phyloP scores from a whole-genome alignment of 2,329 filamentous ascomycete species.

The Tolypocladium pustulatum region DNA sequence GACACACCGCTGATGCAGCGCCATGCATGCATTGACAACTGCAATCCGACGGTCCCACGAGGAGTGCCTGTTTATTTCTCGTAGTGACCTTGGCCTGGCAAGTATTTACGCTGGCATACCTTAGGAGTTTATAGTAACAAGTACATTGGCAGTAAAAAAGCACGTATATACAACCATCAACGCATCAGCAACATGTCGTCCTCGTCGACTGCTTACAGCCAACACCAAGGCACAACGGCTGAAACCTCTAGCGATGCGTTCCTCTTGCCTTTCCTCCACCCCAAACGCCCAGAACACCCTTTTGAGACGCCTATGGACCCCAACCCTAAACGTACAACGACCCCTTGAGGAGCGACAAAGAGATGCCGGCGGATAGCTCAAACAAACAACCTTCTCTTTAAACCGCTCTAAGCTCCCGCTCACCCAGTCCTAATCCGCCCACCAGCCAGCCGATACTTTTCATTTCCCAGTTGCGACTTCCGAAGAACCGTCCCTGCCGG shows the following conservation, averaged over 20 bases:
- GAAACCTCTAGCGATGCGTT: neutral
- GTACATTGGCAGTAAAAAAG: neutral
- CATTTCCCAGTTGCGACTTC: neutral
- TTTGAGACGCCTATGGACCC: neutral
- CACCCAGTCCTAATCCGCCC: neutral
- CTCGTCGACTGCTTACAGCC: neutral
- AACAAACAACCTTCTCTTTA: neutral
- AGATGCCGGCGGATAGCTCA: neutral
- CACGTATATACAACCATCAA: neutral
- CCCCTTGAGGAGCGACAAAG: neutral
- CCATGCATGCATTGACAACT: neutral
- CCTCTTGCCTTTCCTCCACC: neutral
- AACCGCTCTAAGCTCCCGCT: neutral
- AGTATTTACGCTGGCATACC: neutral
- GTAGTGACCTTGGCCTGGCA: neutral
- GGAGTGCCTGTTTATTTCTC: neutral
- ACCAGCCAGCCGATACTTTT: neutral
- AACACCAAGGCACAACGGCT: neutral
- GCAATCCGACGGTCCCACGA: neutral
- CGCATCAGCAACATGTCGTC: neutral
- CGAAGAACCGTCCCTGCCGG: neutral
- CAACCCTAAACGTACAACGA: neutral
- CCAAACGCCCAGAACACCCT: neutral
- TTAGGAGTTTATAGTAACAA: neutral
- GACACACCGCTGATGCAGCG: neutral